Evolutionary conservation across 2,329 filamentous ascomycete genomes (phyloP), one percentile per base, ranked within the genome.

Genomic region (Apiospora rasikravindrae): DNA sequence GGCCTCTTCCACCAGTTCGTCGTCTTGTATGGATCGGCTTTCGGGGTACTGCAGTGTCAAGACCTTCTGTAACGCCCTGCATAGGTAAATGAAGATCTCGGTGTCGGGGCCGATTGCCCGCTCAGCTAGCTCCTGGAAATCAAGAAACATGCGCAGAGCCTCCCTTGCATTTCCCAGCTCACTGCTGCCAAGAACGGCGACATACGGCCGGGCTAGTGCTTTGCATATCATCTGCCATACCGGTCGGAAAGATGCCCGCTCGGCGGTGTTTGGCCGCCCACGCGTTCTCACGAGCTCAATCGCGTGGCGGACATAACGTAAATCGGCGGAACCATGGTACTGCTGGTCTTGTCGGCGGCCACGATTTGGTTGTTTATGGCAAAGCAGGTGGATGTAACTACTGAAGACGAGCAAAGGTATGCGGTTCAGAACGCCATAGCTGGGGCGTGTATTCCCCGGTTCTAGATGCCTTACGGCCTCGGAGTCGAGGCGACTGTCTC

Each of bases 331-430:
- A 67, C 73, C 72, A 49, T 75, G 74, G 70, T 76, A 44, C 24
- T 29, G 40, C 26, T 40, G 13, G 11, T 40, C 3, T 29, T 33
- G n/a, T 22, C 66, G 11, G 8, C 29, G 26, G 6, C 13, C 22
- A 24, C 44, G 66, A 26, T 45, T 45, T 5, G 82, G 80, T 57
- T 84, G 81, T 64, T 84, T 81, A 37, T 83, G 80, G 74, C 85
- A 86, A n/a, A 89, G 80, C n/a, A 88, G 78, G 26, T 77, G 71
- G 29, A 92, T 82, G 76, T 88, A 90, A 3, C 88, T 86, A 8
- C 81, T 80, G 71, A 91, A 85, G 1, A 86, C 73, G 4, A 73
- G 33, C 5, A 81, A 73, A 1, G 84, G 82, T 8, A 85, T 77
- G 24, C 76, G 70, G 51, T 72, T 45, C n/a, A 81, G 74, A 33